Conservation (phyloP, 345 rosid genomes). For the Microcos paniculata region DNA sequence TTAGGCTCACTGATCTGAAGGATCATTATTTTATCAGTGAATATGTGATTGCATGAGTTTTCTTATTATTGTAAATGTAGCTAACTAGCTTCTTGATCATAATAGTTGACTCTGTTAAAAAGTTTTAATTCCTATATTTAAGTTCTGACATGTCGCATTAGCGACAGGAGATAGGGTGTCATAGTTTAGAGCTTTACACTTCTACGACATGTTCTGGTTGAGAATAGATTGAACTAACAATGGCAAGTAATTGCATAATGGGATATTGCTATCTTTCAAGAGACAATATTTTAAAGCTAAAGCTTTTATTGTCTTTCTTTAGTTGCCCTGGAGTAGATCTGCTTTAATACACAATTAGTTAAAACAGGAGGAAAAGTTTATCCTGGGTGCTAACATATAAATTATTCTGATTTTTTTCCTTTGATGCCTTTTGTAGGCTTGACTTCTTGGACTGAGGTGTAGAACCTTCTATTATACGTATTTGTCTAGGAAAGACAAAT, state of each 20-base stretch:
- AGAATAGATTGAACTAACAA: background rate
- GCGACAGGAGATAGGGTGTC: background rate
- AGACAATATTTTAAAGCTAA: background rate
- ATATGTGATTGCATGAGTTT: background rate
- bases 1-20: background rate
- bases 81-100: background rate
- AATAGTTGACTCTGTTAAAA: background rate
- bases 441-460: background rate
- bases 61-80: background rate
- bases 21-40: background rate
- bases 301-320: conserved; percentile 2
- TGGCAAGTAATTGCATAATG: background rate
- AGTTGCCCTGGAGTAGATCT: background rate
- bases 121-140: background rate
- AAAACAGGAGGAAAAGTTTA: background rate
- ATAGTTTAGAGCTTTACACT: no score
- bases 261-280: background rate
- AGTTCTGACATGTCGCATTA: background rate
- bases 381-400: background rate
- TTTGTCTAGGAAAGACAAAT: background rate
- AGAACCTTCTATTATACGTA: background rate
- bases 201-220: background rate
- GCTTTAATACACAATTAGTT: background rate
- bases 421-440: background rate
- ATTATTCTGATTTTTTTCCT: background rate